Base-by-base conservation (phyloP, 1,284 basidiomycete species). In the Cryptococcus sp. region DNA sequence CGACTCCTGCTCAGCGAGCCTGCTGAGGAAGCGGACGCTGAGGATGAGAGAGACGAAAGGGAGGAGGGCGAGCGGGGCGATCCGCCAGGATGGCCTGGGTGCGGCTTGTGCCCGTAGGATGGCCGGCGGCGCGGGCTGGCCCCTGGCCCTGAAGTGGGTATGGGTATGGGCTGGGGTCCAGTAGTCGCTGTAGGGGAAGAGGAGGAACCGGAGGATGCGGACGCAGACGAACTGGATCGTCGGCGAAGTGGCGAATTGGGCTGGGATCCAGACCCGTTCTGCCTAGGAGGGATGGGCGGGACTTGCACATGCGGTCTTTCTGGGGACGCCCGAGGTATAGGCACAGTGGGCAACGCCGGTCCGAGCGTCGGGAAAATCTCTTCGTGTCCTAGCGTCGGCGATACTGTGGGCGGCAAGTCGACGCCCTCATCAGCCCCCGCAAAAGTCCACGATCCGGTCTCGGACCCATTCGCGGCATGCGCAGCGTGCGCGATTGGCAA, bases 401-500 rank as follows among this genome's bases (percentile, higher is more conserved):
- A 66, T 20, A 55, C 22, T 22, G 73, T 64, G 0, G 69, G 70
- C 1, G 76, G 77, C 40, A 77, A 54, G 57, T 74, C 75, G 42
- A 75, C 73, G 16, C 69, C 75, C 6, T 61, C 64, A 41, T 70
- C 66, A 42, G 68, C 67, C 30, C 73, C 76, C 3, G 65, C 63
- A 57, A 76, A 73, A 5, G 65, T 68, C 73, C 73, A 77, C 4
- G 55, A 61, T 46, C 54, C 60, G 11, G 50, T 52, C 30, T 30
- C 52, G 43, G 41, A 25, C 19, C 42, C 42, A 6, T 17, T 47
- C 56, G 17, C 17, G 27, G 17, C 49, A 45, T 13, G 50, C 51
- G 50, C 49, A 51, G 27, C 50, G 40, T 10, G 10, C 55, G 56
- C 55, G 46, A 22, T 15, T 6, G 19, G 30, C 15, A 27, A 30